Evolutionary conservation across 352 stramenopile species (phyloP).

Genomic region (Phytophthora cactorum): DNA sequence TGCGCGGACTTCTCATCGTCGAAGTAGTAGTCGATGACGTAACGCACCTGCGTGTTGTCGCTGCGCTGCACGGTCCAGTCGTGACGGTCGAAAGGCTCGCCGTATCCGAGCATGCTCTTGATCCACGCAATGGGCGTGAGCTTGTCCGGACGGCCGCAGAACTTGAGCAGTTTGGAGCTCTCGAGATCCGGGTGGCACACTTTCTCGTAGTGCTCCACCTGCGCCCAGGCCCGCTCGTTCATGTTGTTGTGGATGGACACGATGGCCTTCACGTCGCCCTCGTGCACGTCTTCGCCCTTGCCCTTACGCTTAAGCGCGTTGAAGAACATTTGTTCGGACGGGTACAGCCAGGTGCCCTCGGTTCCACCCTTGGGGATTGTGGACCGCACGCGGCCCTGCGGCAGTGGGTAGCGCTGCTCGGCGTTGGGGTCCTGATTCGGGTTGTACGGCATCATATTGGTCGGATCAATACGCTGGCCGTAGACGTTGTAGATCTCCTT

Average conservation of each 20-base stretch:
- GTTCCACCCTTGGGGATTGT: conserved; percentile 97
- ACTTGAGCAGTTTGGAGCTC: conserved; percentile 95
- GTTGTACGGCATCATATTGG: conserved; percentile 98
- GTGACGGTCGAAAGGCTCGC: conserved; percentile 97
- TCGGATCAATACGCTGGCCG: conserved; percentile 96
- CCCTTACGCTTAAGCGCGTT: conserved; percentile 98
- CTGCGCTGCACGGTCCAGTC: conserved; percentile 97
- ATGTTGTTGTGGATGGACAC: conserved; percentile 99
- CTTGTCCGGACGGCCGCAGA: conserved; percentile 96
- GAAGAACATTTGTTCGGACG: conserved; percentile 99
- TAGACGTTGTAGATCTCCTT: conserved; percentile 97
- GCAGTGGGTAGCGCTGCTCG: conserved; percentile 90
- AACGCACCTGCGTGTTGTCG: conserved; percentile 93
- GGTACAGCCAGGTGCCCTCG: conserved; percentile 97
- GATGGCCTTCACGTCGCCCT: conserved; percentile 94
- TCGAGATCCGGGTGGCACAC: conserved; percentile 75
- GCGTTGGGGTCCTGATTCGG: conserved; percentile 94
- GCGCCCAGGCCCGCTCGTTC: conserved; percentile 98
- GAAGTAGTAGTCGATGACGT: conserved; percentile 99
- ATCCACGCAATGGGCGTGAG: conserved; percentile 94
- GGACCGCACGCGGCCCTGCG: conserved; percentile 93
- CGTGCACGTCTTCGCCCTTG: conserved; percentile 97
- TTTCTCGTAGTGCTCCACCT: conserved; percentile 98
- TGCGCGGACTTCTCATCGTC: conserved; percentile 84
- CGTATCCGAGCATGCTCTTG: conserved; percentile 89